phyloP scores from a whole-genome alignment of 352 stramenopile genomes.

The Pythium sukuiense region DNA sequence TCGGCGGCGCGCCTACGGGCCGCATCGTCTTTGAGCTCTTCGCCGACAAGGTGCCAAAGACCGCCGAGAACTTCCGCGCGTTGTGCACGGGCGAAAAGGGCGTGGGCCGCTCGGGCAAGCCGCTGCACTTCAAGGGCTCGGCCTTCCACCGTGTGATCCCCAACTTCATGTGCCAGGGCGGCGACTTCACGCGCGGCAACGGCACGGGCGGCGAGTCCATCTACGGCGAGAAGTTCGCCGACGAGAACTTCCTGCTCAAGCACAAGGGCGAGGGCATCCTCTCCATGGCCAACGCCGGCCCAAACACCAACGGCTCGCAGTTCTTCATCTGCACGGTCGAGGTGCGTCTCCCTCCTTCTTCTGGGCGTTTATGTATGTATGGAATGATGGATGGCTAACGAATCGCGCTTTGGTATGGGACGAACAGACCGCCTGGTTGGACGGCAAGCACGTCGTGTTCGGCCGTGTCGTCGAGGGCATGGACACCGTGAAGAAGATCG shows the following conservation, averaged over 20 bases:
- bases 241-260: conserved; percentile 96
- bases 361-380: not conserved
- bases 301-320: conserved; percentile 97
- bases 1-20: conserved; percentile 89
- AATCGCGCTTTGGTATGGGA: conserved; percentile 93
- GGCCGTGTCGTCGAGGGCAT: conserved; percentile 96
- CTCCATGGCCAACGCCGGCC: conserved; percentile 96
- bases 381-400: not conserved
- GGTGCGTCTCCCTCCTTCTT: not conserved
- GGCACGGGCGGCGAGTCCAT: conserved; percentile 95
- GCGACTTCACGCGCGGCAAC: conserved; percentile 88
- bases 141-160: conserved; percentile 89
- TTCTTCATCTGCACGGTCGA: conserved; percentile 96
- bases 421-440: conserved; percentile 87
- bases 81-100: conserved; percentile 73
- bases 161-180: conserved; percentile 87
- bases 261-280: conserved; percentile 93
- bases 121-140: conserved; percentile 84
- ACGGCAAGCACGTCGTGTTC: conserved; percentile 94
- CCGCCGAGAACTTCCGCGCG: conserved; percentile 68
- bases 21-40: conserved; percentile 90
- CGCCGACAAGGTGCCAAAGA: conserved; percentile 85
- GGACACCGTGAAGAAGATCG: conserved; percentile 98
- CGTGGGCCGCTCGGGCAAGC: conserved; percentile 77
- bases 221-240: conserved; percentile 94